Evolutionary conservation across 768 basidiomycete species (phyloP), one percentile per base, ranked within the genome.

Genomic region (Cubamyces sp.): DNA sequence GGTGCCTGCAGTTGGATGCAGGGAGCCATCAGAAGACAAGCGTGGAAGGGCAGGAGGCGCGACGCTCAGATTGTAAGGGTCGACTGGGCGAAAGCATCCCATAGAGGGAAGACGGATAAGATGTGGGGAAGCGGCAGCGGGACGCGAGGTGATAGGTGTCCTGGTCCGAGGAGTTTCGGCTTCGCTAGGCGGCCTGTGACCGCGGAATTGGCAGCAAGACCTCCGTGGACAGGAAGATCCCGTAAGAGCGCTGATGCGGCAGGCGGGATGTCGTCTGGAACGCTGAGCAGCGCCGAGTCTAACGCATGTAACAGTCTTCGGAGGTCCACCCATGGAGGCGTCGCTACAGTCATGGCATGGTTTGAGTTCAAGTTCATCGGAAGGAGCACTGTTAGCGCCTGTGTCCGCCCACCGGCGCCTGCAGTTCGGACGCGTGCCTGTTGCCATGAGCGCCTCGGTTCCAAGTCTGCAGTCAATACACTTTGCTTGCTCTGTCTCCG

Each of bases 81-180:
- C 42, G 57, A 30, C 11, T 58, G 47, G 15, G 54, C 25, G 34
- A 37, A 46, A 52, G 46, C 30, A 21, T n/a, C 54, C 49, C 21
- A 49, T 40, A 43, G 41, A 45, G 42, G 48, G 16, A 52, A 50
- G 28, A 16, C 30, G 55, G 30, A 42, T 39, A 49, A 19, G 43
- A 18, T 19, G 34, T 51, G 30, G 48, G 54, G 54, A 52, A 50
- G 61, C 55, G 54, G 61, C 37, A 37, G 58, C 42, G 12, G 51
- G 55, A 41, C 37, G 61, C 54, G 54, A 43, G 52, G 47, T 42
- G 34, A 57, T 49, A 28, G n/a, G 41, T 34, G 19, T 15, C 18
- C 28, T 59, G 55, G 54, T 62, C 61, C 61, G 61, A 62, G 61
- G 61, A 62, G 30, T 52, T 62, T 62, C 54, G 61, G 61, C n/a